Conservation (phyloP, 208 protist genomes). For the Crithidia bombi region DNA sequence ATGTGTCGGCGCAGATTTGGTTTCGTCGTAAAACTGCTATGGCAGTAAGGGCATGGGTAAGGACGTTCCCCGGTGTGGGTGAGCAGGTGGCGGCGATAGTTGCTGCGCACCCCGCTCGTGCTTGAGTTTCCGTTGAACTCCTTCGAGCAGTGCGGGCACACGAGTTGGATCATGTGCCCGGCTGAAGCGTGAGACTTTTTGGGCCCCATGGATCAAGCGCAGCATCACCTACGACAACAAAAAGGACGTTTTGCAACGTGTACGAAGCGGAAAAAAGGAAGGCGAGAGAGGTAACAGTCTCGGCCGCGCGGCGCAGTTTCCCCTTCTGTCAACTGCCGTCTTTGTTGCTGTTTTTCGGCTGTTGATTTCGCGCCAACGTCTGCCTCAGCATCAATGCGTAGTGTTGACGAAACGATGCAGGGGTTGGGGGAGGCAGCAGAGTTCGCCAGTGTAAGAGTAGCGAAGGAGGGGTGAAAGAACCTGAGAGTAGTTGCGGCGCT, state of each 20-base stretch:
- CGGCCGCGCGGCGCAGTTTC: neutral
- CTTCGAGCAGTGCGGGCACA: constrained; percentile 68
- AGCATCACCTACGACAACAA: neutral
- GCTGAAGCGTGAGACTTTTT: constrained; percentile 4
- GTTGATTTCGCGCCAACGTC: too few species aligned
- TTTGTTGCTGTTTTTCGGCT: too few species aligned
- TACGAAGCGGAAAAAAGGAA: neutral
- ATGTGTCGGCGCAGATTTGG: constrained; percentile 65
- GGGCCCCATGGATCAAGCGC: constrained; percentile 5
- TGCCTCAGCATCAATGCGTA: neutral
- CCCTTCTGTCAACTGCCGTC: too few species aligned
- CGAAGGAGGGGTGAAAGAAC: too few species aligned
- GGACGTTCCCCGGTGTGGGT: constrained; percentile 73
- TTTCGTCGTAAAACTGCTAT: constrained; percentile 64
- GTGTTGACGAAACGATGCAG: too few species aligned
- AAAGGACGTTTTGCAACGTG: neutral
- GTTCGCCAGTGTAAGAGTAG: too few species aligned
- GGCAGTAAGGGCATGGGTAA: constrained; percentile 67
- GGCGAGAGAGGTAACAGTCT: neutral
- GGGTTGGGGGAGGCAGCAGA: too few species aligned
- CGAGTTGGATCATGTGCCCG: constrained; percentile 25
- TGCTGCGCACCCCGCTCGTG: constrained; percentile 70
- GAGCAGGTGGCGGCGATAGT: constrained; percentile 78
- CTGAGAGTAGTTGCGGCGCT: neutral
- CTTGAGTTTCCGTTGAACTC: constrained; percentile 53